phyloP scores from a whole-genome alignment of 768 basidiomycete species.

The Tulasnella sp. region DNA sequence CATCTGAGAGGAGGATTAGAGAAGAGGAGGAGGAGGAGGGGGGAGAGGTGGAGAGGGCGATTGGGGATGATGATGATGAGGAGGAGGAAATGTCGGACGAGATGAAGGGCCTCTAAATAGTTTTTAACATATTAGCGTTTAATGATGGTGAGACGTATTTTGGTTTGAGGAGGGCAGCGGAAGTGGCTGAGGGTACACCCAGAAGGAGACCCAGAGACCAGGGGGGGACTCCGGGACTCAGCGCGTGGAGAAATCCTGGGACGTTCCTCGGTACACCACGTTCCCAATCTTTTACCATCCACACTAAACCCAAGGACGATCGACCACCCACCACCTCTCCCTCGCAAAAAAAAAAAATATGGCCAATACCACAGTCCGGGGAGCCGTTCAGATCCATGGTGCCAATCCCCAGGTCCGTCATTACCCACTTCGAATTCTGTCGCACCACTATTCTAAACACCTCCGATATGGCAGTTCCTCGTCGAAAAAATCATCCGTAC shows the following conservation, averaged over 20 bases:
- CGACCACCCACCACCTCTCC: background rate
- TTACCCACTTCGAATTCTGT: background rate
- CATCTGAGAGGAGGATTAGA: background rate
- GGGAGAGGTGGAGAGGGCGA: background rate
- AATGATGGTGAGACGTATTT: constrained; percentile 22
- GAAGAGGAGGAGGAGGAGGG: background rate
- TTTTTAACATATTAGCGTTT: constrained; percentile 17
- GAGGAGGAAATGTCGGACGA: background rate
- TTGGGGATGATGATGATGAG: background rate
- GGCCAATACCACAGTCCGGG: constrained; percentile 90
- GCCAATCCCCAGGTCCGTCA: constrained; percentile 84
- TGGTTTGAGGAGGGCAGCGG: background rate
- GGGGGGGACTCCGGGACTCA: background rate
- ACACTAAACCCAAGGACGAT: constrained; percentile 11
- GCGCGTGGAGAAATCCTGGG: background rate
- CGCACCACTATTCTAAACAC: constrained; percentile 32
- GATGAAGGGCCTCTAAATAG: constrained; percentile 22
- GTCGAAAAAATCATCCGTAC: constrained; percentile 95
- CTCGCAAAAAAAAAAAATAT: constrained; percentile 51
- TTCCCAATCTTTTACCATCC: background rate
- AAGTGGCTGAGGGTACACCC: constrained; percentile 24
- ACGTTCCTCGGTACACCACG: constrained; percentile 15
- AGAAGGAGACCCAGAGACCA: background rate
- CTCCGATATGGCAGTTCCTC: constrained; percentile 57
- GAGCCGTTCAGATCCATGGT: constrained; percentile 88